Conservation (phyloP, 768 basidiomycete species). For the Tubosaeta sp. region DNA sequence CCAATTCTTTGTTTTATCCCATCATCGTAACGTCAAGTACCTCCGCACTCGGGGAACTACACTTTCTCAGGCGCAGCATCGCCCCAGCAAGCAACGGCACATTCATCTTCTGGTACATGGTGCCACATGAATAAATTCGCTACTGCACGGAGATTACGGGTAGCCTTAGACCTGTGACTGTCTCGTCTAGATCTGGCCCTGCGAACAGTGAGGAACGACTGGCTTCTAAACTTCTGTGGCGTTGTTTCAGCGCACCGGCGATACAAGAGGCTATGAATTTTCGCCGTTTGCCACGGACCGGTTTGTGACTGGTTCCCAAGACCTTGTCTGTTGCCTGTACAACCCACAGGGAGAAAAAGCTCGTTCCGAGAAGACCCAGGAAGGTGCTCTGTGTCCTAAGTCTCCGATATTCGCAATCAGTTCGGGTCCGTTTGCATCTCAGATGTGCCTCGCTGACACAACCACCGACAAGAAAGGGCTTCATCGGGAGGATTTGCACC, state of each 20-base stretch:
- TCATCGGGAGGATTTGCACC: not conserved
- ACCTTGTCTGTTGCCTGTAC: not conserved
- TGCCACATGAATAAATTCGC: no score
- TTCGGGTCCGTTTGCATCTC: not conserved
- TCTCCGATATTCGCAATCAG: not conserved
- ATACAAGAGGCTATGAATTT: not conserved
- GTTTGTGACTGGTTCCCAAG: not conserved
- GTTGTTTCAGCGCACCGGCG: not conserved
- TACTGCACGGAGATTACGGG: no score
- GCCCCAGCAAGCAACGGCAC: no score
- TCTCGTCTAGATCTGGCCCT: no score
- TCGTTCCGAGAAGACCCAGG: not conserved
- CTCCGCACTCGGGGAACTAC: no score
- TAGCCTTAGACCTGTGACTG: no score
- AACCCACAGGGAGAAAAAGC: not conserved
- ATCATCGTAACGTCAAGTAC: no score
- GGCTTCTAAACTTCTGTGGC: not conserved
- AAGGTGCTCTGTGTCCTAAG: no score
- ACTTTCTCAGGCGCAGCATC: no score
- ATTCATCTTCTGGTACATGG: no score
- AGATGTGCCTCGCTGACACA: no score
- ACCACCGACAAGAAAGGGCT: not conserved
- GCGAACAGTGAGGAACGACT: not conserved
- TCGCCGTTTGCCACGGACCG: not conserved
- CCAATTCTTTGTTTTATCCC: no score